phyloP scores from a whole-genome alignment of 345 rosid species.

The Chamaenerion angustifolium region DNA sequence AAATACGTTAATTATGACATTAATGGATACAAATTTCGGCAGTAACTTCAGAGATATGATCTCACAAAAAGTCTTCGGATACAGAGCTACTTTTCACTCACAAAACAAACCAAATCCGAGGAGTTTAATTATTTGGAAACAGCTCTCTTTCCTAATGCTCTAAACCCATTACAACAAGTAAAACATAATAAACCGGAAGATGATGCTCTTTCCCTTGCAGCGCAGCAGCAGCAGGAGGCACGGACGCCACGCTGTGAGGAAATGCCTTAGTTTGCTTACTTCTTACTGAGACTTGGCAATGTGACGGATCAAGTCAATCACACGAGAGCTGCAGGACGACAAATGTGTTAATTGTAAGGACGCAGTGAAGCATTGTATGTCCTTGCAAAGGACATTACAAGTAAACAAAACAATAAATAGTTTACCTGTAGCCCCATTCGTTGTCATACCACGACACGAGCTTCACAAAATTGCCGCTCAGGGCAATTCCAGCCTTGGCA shows the following conservation, averaged over 20 bases:
- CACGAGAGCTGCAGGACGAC: slow-evolving; percentile 26
- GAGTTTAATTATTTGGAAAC: too few relatives aligned
- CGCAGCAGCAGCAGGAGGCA: slow-evolving; percentile 1
- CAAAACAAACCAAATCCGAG: too few relatives aligned
- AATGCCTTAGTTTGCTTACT: background rate
- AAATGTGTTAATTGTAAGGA: background rate
- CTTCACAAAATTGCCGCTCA: slow-evolving; percentile 30
- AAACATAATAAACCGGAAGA: background rate
- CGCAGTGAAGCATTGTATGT: background rate
- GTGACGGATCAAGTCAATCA: slow-evolving; percentile 42
- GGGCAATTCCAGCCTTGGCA: slow-evolving; percentile 44
- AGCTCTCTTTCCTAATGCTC: background rate
- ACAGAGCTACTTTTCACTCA: too few relatives aligned
- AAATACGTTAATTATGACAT: too few relatives aligned
- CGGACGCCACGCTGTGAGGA: background rate
- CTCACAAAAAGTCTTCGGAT: too few relatives aligned
- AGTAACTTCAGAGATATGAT: too few relatives aligned
- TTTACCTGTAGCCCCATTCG: slow-evolving; percentile 47
- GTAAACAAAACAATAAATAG: background rate
- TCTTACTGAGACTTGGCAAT: slow-evolving; percentile 12
- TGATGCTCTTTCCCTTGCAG: background rate
- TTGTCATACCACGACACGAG: slow-evolving; percentile 45
- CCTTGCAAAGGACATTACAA: background rate
- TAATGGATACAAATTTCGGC: too few relatives aligned
- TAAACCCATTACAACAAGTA: too few relatives aligned